Evolutionary conservation across 305 asterid species (phyloP), one percentile per base, ranked within the genome.

Genomic region (Solanum hybrid): DNA sequence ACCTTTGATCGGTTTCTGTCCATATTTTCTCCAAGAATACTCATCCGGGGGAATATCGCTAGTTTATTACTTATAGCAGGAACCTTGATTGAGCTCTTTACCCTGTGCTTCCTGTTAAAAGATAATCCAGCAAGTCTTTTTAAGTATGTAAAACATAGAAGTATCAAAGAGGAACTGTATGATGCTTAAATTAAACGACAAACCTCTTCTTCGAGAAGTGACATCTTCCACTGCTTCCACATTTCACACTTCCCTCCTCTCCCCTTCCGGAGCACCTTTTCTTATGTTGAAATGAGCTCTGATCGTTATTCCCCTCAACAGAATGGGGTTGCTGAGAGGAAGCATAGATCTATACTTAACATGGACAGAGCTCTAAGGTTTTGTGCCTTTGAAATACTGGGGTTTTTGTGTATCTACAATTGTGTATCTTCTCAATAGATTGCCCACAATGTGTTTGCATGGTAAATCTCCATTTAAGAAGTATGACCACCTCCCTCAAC

Each of bases 121-220:
- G 29, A 75, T 39, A 80, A 35, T 86, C 74, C 79, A 82, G 74
- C 8, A 29, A 20, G 18, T 16, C 26, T 34, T 24, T 13, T 20
- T 11, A 39, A 88, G 61, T 18, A 75, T 42, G 34, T 11, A 76
- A 78, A 61, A 42, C 34, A 28, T 69, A 20, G 2, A 89, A 69
- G 51, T 16, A 8, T 16, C 42, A 35, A 35, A 75, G 84, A 51
- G 87, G 9, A 86, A 57, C 86, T 57, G 7, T 82, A 75, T 1
- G n/a, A 28, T n/a, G 89, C 37, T 11, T 11, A 80, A 87, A 22
- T 61, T 20, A 61, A 57, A 88, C 11, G 89, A 77, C 78, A 28
- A 29, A 95, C 99, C 99, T 96, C 93, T 97, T 97, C 95, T 97
- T 97, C 8, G 98, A 95, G 92, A 99, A 97, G 90, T 95, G 99